Evolutionary conservation across 371 early-diverging fungal species (phyloP), one percentile per base, ranked within the genome.

Genomic region (Rhizopus microsporus): DNA sequence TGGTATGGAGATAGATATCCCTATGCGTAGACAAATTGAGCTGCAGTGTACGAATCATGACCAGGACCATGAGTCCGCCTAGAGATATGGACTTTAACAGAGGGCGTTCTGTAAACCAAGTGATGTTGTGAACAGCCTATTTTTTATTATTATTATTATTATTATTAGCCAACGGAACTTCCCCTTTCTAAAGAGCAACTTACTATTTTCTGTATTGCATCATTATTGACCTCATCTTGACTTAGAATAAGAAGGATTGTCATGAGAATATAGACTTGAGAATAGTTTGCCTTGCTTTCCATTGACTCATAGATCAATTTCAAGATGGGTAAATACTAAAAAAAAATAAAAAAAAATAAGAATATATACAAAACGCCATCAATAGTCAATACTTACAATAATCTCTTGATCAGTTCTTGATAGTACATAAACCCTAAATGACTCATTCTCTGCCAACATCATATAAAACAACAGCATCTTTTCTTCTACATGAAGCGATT

Each of bases 341-440:
- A 31, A 35, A 33, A 46, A 15, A 37, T 37, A 12, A 38, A 15
- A 39, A 38, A 44, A 35, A 1, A 23, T 23, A 23, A 23, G 23
- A 1, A 23, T 23, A 23, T 23, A 23, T 23, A 23, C 23, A 23
- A 23, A 23, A n/a, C n/a, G n/a, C 23, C 23, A 23, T 1, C 23
- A 23, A 23, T 29, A 9, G 9, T 32, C n/a, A 30, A 40, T 32
- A 54, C 73, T 71, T 68, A 80, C 80, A 65, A 91, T 73, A 2
- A 84, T 84, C 55, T 91, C 91, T 8, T 88, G 89, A 60, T 91
- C 91, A 0, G 87, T 88, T 32, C 89, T 71, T 3, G 90, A 91
- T 30, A 91, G 62, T 3, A 90, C 84, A 71, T 88, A 91, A 1
- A 83, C 85, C 16, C 87, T 67, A 59, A 91, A 91, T 6, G 78